These are phyloP conservation scores for Begonia fuchsioides DNA, from an alignment of 306 rosid genomes.

Conservation along the genomic window DNA sequence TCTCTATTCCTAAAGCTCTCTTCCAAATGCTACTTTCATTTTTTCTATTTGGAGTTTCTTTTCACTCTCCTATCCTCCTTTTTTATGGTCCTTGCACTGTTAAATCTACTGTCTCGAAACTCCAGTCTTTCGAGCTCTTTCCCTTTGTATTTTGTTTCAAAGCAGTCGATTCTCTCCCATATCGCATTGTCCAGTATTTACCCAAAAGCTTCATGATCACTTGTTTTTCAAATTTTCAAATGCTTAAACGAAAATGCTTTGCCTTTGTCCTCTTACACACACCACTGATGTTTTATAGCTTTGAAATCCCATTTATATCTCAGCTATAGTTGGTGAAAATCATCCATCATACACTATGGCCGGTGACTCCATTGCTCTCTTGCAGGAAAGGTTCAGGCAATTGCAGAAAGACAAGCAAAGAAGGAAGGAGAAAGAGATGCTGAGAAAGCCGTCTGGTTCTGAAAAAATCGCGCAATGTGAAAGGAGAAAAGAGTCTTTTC, in stretches of 20 bases:
- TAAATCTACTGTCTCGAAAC: conserved; percentile 39
- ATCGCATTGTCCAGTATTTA: conserved; percentile 28
- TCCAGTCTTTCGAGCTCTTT: conserved; percentile 30
- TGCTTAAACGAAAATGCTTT: conserved; percentile 20
- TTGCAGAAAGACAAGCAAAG: conserved; percentile 85
- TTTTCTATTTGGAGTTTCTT: conserved; percentile 37
- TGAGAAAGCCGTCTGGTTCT: conserved; percentile 22
- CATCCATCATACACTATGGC: conserved; percentile 16
- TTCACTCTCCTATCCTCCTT: conserved; percentile 44
- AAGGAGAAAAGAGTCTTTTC: conserved; percentile 7
- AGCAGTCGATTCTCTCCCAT: conserved; percentile 45
- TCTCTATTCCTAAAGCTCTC: conserved; percentile 43
- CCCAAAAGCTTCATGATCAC: conserved; percentile 10
- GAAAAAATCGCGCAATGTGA: conserved; percentile 18
- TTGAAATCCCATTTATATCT: conserved; percentile 4
- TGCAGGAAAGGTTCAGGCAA: conserved; percentile 86
- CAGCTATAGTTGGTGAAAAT: too few species aligned
- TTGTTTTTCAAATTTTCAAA: too few species aligned
- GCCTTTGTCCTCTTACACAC: conserved; percentile 20
- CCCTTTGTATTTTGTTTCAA: conserved; percentile 36
- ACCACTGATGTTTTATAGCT: conserved; percentile 22
- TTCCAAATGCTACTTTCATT: conserved; percentile 70
- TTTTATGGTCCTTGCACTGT: conserved; percentile 17
- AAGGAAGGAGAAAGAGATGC: conserved; percentile 66
- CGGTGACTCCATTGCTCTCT: conserved; percentile 74